Evolutionary conservation across 495 filamentous ascomycete genomes (phyloP).

Genomic region (Opeltia flavorubescens): DNA sequence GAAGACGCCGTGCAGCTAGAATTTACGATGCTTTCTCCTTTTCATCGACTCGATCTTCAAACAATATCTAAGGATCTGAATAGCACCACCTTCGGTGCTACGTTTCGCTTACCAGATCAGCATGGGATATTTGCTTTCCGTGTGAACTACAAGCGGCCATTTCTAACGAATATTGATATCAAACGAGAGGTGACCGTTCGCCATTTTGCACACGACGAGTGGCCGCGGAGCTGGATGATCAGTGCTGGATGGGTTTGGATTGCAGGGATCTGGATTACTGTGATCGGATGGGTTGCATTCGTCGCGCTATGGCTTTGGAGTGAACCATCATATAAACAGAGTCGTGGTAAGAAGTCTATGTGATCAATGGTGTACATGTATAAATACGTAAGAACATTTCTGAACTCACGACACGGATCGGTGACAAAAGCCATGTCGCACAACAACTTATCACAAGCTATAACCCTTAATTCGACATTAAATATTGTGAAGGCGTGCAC

Average conservation of each 20-base stretch:
- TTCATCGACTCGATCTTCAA: conserved; percentile 72
- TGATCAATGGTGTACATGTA: conserved; percentile 69
- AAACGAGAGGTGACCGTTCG: conserved; percentile 88
- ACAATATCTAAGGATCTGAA: conserved; percentile 45
- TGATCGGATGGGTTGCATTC: conserved; percentile 74
- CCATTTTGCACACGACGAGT: conserved; percentile 95
- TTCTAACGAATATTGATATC: conserved; percentile 79
- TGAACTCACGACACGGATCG: not conserved
- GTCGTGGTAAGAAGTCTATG: conserved; percentile 20
- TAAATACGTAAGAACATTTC: conserved; percentile 42
- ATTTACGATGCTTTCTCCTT: conserved; percentile 96
- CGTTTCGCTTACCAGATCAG: conserved; percentile 80
- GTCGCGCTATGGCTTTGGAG: conserved; percentile 83
- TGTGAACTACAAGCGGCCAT: conserved; percentile 90
- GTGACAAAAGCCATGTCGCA: not conserved
- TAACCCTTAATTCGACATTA: not conserved
- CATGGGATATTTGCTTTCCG: conserved; percentile 97
- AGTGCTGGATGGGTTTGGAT: conserved; percentile 94
- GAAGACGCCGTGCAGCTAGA: conserved; percentile 77
- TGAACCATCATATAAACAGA: conserved; percentile 38
- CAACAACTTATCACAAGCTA: not conserved
- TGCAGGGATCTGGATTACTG: conserved; percentile 67
- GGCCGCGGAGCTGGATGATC: conserved; percentile 80
- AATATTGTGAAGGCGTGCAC: no score
- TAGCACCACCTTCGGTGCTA: conserved; percentile 56